Evolutionary conservation across 2,329 filamentous ascomycete genomes (phyloP).

Genomic region (Aureobasidium lini): DNA sequence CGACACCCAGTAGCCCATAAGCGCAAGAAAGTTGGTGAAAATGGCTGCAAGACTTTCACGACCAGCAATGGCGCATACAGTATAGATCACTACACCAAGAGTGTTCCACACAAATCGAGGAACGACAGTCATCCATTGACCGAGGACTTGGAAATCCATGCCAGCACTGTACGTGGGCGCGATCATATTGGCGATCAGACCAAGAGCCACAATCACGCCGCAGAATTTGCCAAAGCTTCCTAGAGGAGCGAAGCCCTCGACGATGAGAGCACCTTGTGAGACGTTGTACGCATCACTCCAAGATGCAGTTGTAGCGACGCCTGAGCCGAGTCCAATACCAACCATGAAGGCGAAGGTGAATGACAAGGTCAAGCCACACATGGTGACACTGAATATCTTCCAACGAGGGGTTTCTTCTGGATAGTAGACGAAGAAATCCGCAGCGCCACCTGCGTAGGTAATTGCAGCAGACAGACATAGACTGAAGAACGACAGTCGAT

Average conservation of each 20-base stretch:
- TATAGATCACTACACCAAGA: conserved; percentile 54
- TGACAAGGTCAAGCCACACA: conserved; percentile 49
- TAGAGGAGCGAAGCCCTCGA: conserved; percentile 53
- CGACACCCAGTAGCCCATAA: conserved; percentile 65
- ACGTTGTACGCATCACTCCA: conserved; percentile 51
- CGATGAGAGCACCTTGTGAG: conserved; percentile 58
- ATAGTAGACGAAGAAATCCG: conserved; percentile 63
- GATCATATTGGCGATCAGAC: conserved; percentile 59
- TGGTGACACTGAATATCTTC: conserved; percentile 50
- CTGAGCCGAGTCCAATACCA: conserved; percentile 56
- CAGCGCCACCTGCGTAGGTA: conserved; percentile 56
- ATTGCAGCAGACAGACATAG: conserved; percentile 58
- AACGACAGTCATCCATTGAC: conserved; percentile 48
- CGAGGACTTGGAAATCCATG: conserved; percentile 62
- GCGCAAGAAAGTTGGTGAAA: conserved; percentile 60
- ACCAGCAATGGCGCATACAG: conserved; percentile 57
- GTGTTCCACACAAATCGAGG: conserved; percentile 61
- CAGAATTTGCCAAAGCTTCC: conserved; percentile 60
- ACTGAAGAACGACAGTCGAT: conserved; percentile 61
- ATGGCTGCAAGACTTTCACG: conserved; percentile 54
- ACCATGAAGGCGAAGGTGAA: conserved; percentile 55
- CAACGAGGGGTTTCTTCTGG: conserved; percentile 44
- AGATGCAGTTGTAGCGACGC: conserved; percentile 42
- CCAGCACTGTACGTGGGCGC: conserved; percentile 57
- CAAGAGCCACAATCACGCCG: conserved; percentile 56